These are phyloP conservation scores for Puccinia triticina DNA, from an alignment of 1,284 basidiomycete genomes.

Conservation along the genomic window DNA sequence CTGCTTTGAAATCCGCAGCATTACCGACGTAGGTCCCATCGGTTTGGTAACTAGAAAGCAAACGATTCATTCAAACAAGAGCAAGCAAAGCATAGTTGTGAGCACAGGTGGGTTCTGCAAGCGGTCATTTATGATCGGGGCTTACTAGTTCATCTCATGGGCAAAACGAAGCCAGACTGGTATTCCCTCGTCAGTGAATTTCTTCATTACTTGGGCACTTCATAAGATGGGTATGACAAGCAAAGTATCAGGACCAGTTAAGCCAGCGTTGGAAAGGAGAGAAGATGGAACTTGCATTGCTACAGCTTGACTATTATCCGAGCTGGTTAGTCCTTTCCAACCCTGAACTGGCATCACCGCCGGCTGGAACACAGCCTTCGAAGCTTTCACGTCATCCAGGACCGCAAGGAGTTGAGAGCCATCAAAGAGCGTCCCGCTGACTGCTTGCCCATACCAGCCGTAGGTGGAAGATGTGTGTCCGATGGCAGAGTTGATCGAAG, in stretches of 20 bases:
- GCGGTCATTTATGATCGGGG: slow-evolving; percentile 48
- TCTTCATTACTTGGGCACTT: slow-evolving; percentile 59
- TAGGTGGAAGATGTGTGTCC: slow-evolving; percentile 54
- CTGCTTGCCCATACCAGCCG: slow-evolving; percentile 60
- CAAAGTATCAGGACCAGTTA: not conserved
- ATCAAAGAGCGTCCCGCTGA: slow-evolving; percentile 58
- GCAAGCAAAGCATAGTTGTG: too few relatives aligned
- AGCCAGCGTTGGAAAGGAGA: not conserved
- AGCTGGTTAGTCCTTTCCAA: slow-evolving; percentile 55
- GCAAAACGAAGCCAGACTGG: slow-evolving; percentile 61
- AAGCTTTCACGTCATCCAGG: slow-evolving; percentile 58
- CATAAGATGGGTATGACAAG: not conserved
- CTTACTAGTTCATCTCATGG: slow-evolving; percentile 58
- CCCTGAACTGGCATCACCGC: slow-evolving; percentile 57
- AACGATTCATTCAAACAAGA: not conserved
- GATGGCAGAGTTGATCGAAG: slow-evolving; percentile 56
- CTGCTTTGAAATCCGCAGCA: slow-evolving; percentile 60
- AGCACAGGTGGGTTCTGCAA: slow-evolving; percentile 50
- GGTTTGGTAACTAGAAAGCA: slow-evolving; percentile 33
- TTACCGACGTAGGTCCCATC: slow-evolving; percentile 57
- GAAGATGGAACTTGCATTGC: slow-evolving; percentile 24
- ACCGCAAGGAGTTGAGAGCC: slow-evolving; percentile 58
- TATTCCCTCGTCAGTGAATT: slow-evolving; percentile 60
- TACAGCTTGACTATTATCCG: slow-evolving; percentile 59
- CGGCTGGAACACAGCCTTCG: slow-evolving; percentile 60